These are phyloP conservation scores for Suzukiozyma palmioleophila DNA, from an alignment of 1,139 yeast species.

Conservation along the genomic window DNA sequence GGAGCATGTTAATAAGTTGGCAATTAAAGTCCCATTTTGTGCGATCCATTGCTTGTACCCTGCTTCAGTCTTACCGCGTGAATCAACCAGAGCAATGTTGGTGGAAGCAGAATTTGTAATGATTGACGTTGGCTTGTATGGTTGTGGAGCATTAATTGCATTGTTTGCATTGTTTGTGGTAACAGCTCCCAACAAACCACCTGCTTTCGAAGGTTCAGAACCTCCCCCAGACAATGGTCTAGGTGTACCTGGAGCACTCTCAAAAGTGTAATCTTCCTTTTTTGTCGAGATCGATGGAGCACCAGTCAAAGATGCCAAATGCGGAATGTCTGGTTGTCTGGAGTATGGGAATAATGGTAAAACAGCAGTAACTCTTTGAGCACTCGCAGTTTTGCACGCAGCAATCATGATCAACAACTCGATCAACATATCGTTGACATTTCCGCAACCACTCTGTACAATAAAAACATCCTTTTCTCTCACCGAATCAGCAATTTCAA, in stretches of 20 bases:
- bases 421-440: constrained; percentile 86
- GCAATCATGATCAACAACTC: constrained; percentile 85
- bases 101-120: constrained; percentile 30
- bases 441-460: constrained; percentile 76
- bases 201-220: constrained; percentile 13
- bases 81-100: constrained; percentile 31
- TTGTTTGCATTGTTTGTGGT: constrained; percentile 9
- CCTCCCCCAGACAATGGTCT: constrained; percentile 29
- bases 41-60: constrained; percentile 96
- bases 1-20: constrained; percentile 82
- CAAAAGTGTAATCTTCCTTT: constrained; percentile 48
- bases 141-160: constrained; percentile 7
- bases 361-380: constrained; percentile 89
- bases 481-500: constrained; percentile 77
- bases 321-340: constrained; percentile 95
- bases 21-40: constrained; percentile 90
- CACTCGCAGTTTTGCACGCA: constrained; percentile 95
- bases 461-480: constrained; percentile 93
- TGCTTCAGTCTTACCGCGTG: constrained; percentile 41
- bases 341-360: constrained; percentile 94
- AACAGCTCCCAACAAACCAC: constrained; percentile 7
- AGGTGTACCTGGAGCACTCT: constrained; percentile 64
- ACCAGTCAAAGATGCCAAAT: constrained; percentile 60
- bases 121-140: constrained; percentile 23
- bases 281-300: constrained; percentile 40